Evolutionary conservation across 2,329 filamentous ascomycete genomes (phyloP).

Genomic region (Hypoxylon sp.): DNA sequence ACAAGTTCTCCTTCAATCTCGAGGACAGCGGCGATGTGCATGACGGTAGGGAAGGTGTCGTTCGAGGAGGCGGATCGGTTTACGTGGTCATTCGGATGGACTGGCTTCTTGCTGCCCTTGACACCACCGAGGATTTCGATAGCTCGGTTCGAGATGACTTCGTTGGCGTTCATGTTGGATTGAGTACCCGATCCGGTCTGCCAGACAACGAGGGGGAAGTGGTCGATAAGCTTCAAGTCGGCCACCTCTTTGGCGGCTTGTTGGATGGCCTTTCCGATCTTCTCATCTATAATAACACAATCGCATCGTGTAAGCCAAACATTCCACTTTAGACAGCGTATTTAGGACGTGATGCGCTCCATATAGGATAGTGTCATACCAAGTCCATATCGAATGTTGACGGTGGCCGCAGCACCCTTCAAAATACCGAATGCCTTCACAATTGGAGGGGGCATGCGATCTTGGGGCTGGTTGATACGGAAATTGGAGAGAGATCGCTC

Average conservation of each 20-base stretch:
- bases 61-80: constrained; percentile 99
- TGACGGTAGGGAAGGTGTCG: constrained; percentile 98
- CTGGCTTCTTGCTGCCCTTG: constrained; percentile 97
- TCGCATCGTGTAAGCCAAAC: constrained; percentile 40
- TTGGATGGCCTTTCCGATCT: constrained; percentile 91
- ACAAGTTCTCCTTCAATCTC: constrained; percentile 89
- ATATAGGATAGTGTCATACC: constrained; percentile 57
- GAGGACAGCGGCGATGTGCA: constrained; percentile 98
- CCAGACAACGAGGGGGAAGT: constrained; percentile 99
- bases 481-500: constrained; percentile 97
- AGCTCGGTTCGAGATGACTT: constrained; percentile 98
- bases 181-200: constrained; percentile 98
- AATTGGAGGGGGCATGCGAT: constrained; percentile 95
- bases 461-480: constrained; percentile 98
- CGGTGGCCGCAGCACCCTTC: constrained; percentile 93
- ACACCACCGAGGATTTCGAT: constrained; percentile 95
- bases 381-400: constrained; percentile 95
- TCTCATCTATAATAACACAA: constrained; percentile 70
- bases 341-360: constrained; percentile 25
- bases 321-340: constrained; percentile 8
- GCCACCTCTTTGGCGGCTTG: constrained; percentile 94
- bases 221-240: constrained; percentile 90
- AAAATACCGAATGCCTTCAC: constrained; percentile 94
- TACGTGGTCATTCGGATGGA: constrained; percentile 99
- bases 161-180: constrained; percentile 99